A percentile compares a stretch with the other conserved stretches of the same genome.
These are phyloP conservation scores for Geranium brycei DNA, from an alignment of 345 rosid genomes.

Conservation along the genomic window DNA sequence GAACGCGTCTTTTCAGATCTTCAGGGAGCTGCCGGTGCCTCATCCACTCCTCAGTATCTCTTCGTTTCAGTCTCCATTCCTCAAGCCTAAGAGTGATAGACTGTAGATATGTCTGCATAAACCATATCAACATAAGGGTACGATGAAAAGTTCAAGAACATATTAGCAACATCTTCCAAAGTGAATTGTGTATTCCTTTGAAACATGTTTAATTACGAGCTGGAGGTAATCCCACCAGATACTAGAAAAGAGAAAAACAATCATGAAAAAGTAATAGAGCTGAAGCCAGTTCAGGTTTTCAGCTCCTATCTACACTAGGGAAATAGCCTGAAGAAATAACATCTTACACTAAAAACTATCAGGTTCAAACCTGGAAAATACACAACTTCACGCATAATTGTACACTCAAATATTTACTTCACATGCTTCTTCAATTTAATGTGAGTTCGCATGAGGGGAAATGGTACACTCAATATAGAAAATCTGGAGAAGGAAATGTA, in stretches of 20 bases:
- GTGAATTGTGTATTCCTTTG: not conserved
- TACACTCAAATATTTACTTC: too few species aligned
- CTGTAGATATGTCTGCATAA: conserved; percentile 69
- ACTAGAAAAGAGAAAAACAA: not conserved
- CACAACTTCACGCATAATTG: too few species aligned
- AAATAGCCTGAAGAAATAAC: too few species aligned
- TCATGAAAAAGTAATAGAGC: too few species aligned
- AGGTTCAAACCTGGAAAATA: too few species aligned
- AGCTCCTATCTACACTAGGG: too few species aligned
- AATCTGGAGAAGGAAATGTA: too few species aligned
- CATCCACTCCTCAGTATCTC: conserved; percentile 98
- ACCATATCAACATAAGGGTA: conserved; percentile 1
- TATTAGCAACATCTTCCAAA: not conserved
- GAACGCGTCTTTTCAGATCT: conserved; percentile 51
- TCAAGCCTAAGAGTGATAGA: conserved; percentile 75
- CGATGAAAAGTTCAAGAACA: not conserved
- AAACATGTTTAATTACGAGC: not conserved
- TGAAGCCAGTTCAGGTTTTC: too few species aligned
- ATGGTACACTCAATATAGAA: too few species aligned
- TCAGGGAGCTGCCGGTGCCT: conserved; percentile 86
- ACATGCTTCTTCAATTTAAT: too few species aligned
- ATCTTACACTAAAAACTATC: too few species aligned
- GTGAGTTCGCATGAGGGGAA: too few species aligned
- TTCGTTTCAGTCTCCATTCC: conserved; percentile 85
- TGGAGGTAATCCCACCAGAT: not conserved